These are phyloP conservation scores for Fomitopsis serialis DNA, from an alignment of 768 basidiomycete species.

Conservation along the genomic window DNA sequence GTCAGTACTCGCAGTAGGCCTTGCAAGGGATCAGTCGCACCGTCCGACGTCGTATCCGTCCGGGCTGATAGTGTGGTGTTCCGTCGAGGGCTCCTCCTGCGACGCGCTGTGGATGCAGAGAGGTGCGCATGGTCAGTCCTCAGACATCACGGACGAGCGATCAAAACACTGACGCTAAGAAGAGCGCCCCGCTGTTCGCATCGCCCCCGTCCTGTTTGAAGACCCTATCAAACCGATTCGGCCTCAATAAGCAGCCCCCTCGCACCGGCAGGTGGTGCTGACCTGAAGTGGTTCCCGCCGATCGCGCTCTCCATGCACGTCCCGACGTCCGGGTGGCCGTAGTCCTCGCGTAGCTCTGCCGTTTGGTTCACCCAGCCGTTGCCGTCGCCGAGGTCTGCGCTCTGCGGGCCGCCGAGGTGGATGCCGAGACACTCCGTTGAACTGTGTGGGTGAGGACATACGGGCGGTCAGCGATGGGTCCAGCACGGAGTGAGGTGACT, in stretches of 20 bases:
- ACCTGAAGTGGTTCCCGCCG: constrained; percentile 46
- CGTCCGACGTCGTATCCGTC: constrained; percentile 29
- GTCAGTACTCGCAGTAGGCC: too few relatives aligned
- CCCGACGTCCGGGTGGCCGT: constrained; percentile 25
- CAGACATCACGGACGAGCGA: background rate
- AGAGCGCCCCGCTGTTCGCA: constrained; percentile 27
- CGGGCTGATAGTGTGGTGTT: constrained; percentile 20
- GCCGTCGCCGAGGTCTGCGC: constrained; percentile 45
- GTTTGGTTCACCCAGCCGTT: constrained; percentile 39
- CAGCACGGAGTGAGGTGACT: constrained; percentile 12
- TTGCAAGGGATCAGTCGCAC: constrained; percentile 11
- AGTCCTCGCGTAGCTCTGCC: constrained; percentile 41
- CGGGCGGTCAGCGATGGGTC: background rate
- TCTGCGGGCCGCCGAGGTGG: constrained; percentile 30
- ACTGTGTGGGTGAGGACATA: constrained; percentile 21
- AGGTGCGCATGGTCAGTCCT: background rate
- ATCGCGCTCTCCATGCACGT: constrained; percentile 37
- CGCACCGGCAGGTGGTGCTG: too few relatives aligned
- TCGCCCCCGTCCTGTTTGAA: constrained; percentile 26
- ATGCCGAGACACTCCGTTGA: constrained; percentile 24
- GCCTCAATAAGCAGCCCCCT: background rate
- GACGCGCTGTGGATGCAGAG: constrained; percentile 15
- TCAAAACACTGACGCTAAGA: constrained; percentile 25
- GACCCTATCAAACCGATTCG: constrained; percentile 10
- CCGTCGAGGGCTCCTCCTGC: constrained; percentile 15